These are phyloP conservation scores for Mycena rebaudengoi DNA, from an alignment of 768 basidiomycete genomes.

Conservation along the genomic window DNA sequence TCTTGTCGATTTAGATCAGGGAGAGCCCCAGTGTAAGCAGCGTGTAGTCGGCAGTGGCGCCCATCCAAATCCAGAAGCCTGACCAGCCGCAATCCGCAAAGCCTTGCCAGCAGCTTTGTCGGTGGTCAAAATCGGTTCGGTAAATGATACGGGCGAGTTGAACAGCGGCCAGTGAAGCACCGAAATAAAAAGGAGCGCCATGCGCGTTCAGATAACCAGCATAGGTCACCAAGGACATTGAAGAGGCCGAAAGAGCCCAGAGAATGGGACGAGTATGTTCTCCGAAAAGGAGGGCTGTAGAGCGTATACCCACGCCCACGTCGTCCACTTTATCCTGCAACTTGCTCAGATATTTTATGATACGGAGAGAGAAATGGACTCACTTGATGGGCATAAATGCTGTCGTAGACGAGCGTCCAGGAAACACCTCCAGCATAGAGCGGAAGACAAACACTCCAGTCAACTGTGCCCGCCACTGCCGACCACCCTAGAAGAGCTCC, in stretches of 20 bases:
- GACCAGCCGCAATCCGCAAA: slow-evolving; percentile 90
- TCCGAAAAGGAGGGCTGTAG: slow-evolving; percentile 93
- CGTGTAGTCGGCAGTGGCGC: slow-evolving; percentile 75
- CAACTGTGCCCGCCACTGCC: slow-evolving; percentile 80
- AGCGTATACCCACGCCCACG: slow-evolving; percentile 85
- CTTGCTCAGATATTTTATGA: neutral
- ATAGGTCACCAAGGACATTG: slow-evolving; percentile 76
- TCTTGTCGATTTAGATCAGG: neutral
- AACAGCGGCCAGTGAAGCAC: slow-evolving; percentile 72
- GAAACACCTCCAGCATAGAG: slow-evolving; percentile 89
- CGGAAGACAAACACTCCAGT: slow-evolving; percentile 87
- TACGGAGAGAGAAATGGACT: slow-evolving; percentile 14
- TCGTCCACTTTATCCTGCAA: slow-evolving; percentile 92
- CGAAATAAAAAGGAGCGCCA: slow-evolving; percentile 81
- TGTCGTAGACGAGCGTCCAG: slow-evolving; percentile 98
- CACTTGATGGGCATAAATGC: slow-evolving; percentile 97
- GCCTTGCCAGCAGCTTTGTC: slow-evolving; percentile 88
- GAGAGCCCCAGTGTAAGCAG: slow-evolving; percentile 35
- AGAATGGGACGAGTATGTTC: slow-evolving; percentile 79
- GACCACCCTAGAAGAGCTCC: slow-evolving; percentile 97
- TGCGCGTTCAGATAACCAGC: slow-evolving; percentile 86
- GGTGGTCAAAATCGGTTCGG: slow-evolving; percentile 76
- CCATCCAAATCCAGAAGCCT: slow-evolving; percentile 89
- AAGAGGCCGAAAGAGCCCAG: slow-evolving; percentile 72
- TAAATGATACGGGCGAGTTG: slow-evolving; percentile 84